Conservation (phyloP, 176 grass and related monocot genomes). For the Tuctoria greenei region DNA sequence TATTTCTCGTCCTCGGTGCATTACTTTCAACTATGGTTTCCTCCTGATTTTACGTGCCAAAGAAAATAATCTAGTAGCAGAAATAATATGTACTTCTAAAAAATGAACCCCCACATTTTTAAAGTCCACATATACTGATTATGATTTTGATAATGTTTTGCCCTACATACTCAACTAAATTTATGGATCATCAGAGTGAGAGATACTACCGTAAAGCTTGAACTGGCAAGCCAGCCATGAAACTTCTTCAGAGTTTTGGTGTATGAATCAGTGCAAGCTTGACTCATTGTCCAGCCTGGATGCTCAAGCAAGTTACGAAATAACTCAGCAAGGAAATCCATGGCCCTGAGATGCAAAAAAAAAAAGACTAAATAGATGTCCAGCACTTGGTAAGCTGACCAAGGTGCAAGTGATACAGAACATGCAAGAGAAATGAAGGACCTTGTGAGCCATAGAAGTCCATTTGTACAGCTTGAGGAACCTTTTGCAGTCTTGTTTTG, state of each 20-base stretch:
- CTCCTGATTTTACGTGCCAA: too few species aligned
- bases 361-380: conserved; percentile 6
- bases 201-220: conserved; percentile 77
- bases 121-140: too few species aligned
- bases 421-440: conserved; percentile 30
- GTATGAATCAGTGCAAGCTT: conserved; percentile 91
- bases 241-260: conserved; percentile 94
- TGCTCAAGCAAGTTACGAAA: conserved; percentile 89
- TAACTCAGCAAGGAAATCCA: conserved; percentile 94
- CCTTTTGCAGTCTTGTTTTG: conserved; percentile 85
- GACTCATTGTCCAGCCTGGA: conserved; percentile 80
- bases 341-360: conserved; percentile 54
- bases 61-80: too few species aligned
- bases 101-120: too few species aligned
- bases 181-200: background rate
- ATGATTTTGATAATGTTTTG: too few species aligned
- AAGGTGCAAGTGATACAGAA: conserved; percentile 7
- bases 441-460: conserved; percentile 98
- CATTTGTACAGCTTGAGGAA: conserved; percentile 93
- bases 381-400: background rate
- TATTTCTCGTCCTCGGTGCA: too few species aligned
- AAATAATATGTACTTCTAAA: too few species aligned
- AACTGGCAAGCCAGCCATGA: conserved; percentile 96
- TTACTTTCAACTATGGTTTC: too few species aligned
- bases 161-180: background rate